Evolutionary conservation across 2,329 filamentous ascomycete species (phyloP).

Genomic region (Tolypocladium pustulatum): DNA sequence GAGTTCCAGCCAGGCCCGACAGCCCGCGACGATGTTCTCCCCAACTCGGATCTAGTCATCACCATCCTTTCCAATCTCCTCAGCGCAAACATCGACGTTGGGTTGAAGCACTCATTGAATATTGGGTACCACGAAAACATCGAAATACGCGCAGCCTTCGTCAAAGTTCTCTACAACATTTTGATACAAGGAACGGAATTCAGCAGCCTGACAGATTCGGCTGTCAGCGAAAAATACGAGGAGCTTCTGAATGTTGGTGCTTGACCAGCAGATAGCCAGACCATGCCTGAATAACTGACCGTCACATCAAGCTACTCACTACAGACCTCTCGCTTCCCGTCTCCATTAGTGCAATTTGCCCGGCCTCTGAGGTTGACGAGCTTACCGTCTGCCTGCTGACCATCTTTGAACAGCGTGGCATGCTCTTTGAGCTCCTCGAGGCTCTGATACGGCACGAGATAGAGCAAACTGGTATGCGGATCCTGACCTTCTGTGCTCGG

Average conservation of each 20-base stretch:
- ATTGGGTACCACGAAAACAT: constrained; percentile 63
- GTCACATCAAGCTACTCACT: constrained; percentile 40
- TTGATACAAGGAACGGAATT: constrained; percentile 63
- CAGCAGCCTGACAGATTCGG: constrained; percentile 55
- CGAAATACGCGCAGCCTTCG: constrained; percentile 59
- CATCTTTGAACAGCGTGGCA: constrained; percentile 57
- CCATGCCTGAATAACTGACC: neutral
- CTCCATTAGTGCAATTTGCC: constrained; percentile 55
- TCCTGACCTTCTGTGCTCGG: constrained; percentile 3
- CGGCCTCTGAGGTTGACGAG: constrained; percentile 58
- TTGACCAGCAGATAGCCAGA: neutral
- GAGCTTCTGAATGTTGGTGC: constrained; percentile 42
- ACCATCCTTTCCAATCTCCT: constrained; percentile 58
- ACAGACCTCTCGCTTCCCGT: constrained; percentile 52
- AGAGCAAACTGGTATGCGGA: constrained; percentile 45
- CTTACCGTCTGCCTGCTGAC: constrained; percentile 57
- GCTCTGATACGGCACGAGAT: constrained; percentile 59
- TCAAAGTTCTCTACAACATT: constrained; percentile 61
- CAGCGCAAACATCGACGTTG: constrained; percentile 62
- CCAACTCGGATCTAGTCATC: constrained; percentile 53
- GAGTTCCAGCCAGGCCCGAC: constrained; percentile 20
- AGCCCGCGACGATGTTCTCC: constrained; percentile 41
- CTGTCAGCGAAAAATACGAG: constrained; percentile 59
- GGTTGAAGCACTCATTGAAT: constrained; percentile 57
- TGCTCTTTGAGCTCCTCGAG: constrained; percentile 53